Evolutionary conservation across 2,329 filamentous ascomycete species (phyloP).

Genomic region (Epichloe amarillans): DNA sequence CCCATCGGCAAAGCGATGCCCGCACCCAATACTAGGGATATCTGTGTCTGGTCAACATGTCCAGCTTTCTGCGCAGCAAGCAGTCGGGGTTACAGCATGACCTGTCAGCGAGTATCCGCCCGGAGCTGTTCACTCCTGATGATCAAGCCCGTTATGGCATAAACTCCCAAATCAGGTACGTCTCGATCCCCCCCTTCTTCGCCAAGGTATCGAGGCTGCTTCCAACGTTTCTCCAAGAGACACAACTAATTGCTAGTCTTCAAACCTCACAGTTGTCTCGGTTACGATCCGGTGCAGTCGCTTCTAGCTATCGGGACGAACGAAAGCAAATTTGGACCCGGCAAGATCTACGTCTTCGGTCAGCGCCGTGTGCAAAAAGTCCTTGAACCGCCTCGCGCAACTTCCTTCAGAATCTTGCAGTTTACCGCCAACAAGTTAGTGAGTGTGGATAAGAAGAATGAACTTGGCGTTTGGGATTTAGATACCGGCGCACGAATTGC

Average conservation of each 20-base stretch:
- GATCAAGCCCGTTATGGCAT: slow-evolving; percentile 76
- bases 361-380: slow-evolving; percentile 66
- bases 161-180: slow-evolving; percentile 55
- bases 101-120: slow-evolving; percentile 66
- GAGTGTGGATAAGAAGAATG: slow-evolving; percentile 73
- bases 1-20: slow-evolving; percentile 1
- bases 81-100: slow-evolving; percentile 89
- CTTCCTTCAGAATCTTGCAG: slow-evolving; percentile 63
- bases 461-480: slow-evolving; percentile 73
- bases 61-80: slow-evolving; percentile 79
- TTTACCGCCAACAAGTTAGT: slow-evolving; percentile 81
- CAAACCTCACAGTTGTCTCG: slow-evolving; percentile 48
- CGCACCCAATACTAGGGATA: neutral
- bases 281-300: slow-evolving; percentile 89
- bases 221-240: neutral
- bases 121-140: slow-evolving; percentile 70
- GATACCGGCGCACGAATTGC: slow-evolving; percentile 52
- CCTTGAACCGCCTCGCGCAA: slow-evolving; percentile 55
- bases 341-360: slow-evolving; percentile 82
- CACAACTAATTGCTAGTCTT: neutral
- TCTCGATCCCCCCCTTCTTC: neutral
- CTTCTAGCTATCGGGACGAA: slow-evolving; percentile 84
- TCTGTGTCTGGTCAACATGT: slow-evolving; percentile 40
- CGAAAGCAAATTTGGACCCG: slow-evolving; percentile 72
- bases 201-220: neutral